A percentile compares a stretch with the other conserved stretches of the same genome.
These are phyloP conservation scores for Xylariales sp. DNA, from an alignment of 2,329 filamentous ascomycete genomes.

Conservation along the genomic window DNA sequence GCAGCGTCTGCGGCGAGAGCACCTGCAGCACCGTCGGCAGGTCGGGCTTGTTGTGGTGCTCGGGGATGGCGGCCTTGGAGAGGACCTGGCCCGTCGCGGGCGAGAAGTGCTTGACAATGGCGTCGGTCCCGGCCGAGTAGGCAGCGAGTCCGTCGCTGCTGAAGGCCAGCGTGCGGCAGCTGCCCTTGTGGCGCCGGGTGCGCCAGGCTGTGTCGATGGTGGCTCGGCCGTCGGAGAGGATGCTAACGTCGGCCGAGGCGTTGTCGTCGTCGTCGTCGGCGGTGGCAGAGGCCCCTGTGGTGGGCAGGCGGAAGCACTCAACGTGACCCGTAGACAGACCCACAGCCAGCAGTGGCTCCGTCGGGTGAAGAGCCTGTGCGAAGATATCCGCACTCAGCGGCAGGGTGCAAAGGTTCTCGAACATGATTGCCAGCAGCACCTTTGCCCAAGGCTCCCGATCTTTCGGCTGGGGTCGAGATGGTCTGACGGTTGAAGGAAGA, in stretches of 20 bases:
- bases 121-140: conserved; percentile 61
- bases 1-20: conserved; percentile 80
- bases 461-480: background rate
- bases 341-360: conserved; percentile 77
- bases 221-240: conserved; percentile 59
- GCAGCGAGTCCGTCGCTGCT: conserved; percentile 69
- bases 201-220: conserved; percentile 81
- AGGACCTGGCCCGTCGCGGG: conserved; percentile 62
- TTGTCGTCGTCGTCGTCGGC: conserved; percentile 48
- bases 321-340: conserved; percentile 84
- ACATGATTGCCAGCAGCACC: conserved; percentile 58
- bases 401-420: conserved; percentile 87
- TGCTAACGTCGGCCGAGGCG: conserved; percentile 42
- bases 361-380: conserved; percentile 80
- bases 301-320: conserved; percentile 72
- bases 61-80: conserved; percentile 77
- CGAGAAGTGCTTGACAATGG: conserved; percentile 54
- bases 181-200: conserved; percentile 88
- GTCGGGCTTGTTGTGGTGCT: conserved; percentile 51
- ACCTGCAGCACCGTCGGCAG: conserved; percentile 77
- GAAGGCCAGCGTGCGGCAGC: conserved; percentile 79
- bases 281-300: too few species aligned
- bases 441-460: too few species aligned
- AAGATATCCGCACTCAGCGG: conserved; percentile 86
- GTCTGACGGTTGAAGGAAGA: background rate